Base-by-base conservation (phyloP, 2,329 filamentous ascomycete species). In the Trichoderma afroharzianum region DNA sequence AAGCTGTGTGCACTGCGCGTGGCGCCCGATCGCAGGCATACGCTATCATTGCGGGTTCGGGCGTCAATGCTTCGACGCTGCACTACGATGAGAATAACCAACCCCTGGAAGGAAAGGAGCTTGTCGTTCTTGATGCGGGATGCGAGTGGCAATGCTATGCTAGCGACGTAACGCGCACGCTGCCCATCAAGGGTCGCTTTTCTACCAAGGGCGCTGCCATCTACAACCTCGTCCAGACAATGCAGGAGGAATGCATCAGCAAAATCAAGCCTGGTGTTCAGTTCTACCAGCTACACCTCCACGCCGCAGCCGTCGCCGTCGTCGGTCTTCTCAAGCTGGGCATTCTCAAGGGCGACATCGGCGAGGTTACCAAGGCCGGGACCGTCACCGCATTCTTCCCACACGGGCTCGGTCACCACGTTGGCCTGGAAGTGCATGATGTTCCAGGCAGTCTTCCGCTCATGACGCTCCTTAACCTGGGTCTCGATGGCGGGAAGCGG, bases 41-140 rank as follows among this genome's bases (percentile, higher is more conserved):
- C 79, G 89, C 91, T 61, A 88, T 94, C n/a, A 98, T 99, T 76
- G 93, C 93, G 59, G 95, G 93, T 2, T 90, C 92, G 1, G 95
- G 95, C 1, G 79, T 85, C n/a, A 96, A 96, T 78, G 94, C 92
- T 6, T 90, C 92, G 15, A 95, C 93, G 0, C 84, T 98, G 53
- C 96, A 99, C 81, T 99, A 99, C 80, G 87, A 88, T 57, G 88
- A 87, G 68, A 98, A 99, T 79, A 87, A 97, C 77, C 87, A 92
- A 76, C 82, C 90, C 1, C 87, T 98, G 21, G 82, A 83, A 3
- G 89, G 91, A 30, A 88, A 91, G 71, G 89, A 95, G 77, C 86
- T 95, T 33, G 83, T 98, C 36, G 90, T 97, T 24, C 85, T 99
- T 5, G 95, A 99, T 79, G 95, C 95, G 1, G 95, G 94, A 3